Base-by-base conservation (phyloP, 73 alveolate genomes). In the Paramecium caudatum region DNA sequence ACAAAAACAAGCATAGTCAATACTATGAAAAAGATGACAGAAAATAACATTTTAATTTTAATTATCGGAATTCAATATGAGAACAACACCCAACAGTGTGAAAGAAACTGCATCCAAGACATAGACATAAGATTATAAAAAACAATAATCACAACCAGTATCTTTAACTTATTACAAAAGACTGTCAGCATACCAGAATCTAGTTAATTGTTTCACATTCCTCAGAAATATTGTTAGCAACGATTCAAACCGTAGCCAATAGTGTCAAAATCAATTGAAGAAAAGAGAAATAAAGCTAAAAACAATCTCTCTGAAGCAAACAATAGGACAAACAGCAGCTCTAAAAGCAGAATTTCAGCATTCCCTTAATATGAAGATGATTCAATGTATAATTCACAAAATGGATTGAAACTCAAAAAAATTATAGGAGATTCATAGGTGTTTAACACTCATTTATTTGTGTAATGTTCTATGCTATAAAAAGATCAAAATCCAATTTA, bases 61-160 rank as follows among this genome's bases (percentile, higher is more conserved):
- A 27, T 55, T 55, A 55, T 55, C 80, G 46, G 7, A 55, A 37
- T 55, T 55, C 30, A 43, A 55, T 6, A 68, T 74, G 68, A 74
- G 88, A 74, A 74, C 88, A 19, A 74, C 88, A 39, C 88, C 88
- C 1, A 74, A 74, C 55, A 74, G 88, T 43, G 47, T 74, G 16
- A 74, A 74, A 74, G 88, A 74, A 43, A 74, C 43, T 3, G 69
- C 62, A 10, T 21, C 88, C 12, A 74, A 74, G 15, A 30, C 65
- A 3, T 27, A 30, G 10, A 45, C 47, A 9, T 34, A 74, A 17
- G 88, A 74, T 43, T 74, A 74, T 43, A 74, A 74, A 45, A 74
- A 74, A 45, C 32, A 74, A 43, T 23, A 37, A 74, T 74, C 88
- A 3, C 23, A 74, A 41, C 88, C 88, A 39, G 88, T 74, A 74